phyloP scores from a whole-genome alignment of 257 asterid genomes.

The Ligustrum vulgare region DNA sequence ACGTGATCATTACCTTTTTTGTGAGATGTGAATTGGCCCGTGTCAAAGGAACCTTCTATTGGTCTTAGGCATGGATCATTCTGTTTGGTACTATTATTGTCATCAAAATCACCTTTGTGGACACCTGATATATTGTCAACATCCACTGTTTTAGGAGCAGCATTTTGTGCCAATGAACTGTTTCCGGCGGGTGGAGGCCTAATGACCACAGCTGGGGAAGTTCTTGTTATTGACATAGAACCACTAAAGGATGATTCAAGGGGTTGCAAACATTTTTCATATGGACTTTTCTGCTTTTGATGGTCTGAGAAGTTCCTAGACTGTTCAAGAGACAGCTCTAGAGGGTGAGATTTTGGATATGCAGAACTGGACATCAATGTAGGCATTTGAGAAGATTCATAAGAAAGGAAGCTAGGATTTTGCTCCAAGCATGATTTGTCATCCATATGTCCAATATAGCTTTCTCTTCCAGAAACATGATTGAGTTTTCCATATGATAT shows the following conservation, averaged over 20 bases:
- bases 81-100: conserved; percentile 27
- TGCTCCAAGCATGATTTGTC: conserved; percentile 41
- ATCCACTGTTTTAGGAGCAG: conserved; percentile 31
- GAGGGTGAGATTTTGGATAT: conserved; percentile 37
- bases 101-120: conserved; percentile 31
- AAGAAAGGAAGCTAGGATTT: conserved; percentile 39
- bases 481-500: conserved; percentile 38
- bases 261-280: conserved; percentile 35
- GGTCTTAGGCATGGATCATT: conserved; percentile 36
- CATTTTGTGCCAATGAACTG: conserved; percentile 24
- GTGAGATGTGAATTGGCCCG: conserved; percentile 33
- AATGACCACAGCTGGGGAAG: conserved; percentile 70
- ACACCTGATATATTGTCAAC: conserved; percentile 32
- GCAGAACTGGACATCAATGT: conserved; percentile 30
- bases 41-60: conserved; percentile 31
- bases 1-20: conserved; percentile 34
- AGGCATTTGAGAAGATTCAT: conserved; percentile 33
- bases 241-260: conserved; percentile 37
- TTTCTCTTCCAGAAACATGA: conserved; percentile 39
- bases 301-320: conserved; percentile 29
- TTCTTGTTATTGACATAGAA: conserved; percentile 42
- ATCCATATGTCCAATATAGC: conserved; percentile 33
- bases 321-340: conserved; percentile 28
- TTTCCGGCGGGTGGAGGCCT: conserved; percentile 60
- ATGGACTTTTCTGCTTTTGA: conserved; percentile 31